Evolutionary conservation across 257 asterid species (phyloP).

Genomic region (Cinchona pubescens): DNA sequence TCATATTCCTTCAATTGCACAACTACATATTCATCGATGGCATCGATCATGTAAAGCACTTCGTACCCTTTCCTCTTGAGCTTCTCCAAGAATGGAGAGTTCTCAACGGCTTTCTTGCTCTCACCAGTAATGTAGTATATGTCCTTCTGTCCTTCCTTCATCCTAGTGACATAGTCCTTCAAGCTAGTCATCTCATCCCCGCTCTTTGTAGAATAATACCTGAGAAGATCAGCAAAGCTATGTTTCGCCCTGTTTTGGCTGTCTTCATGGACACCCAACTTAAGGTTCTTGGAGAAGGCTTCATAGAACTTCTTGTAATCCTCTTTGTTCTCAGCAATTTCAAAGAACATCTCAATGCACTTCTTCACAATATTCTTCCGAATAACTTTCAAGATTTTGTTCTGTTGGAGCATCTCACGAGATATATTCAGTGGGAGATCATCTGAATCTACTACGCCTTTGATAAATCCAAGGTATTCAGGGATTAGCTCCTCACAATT

Average conservation of each 20-base stretch:
- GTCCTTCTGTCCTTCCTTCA: slow-evolving; percentile 86
- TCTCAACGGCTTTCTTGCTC: slow-evolving; percentile 75
- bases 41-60: slow-evolving; percentile 75
- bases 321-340: slow-evolving; percentile 78
- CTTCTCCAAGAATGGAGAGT: slow-evolving; percentile 69
- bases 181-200: slow-evolving; percentile 80
- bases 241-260: slow-evolving; percentile 67
- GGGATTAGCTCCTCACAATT: slow-evolving; percentile 52
- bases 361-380: slow-evolving; percentile 78
- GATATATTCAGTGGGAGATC: slow-evolving; percentile 79
- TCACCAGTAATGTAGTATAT: slow-evolving; percentile 78
- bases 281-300: slow-evolving; percentile 74
- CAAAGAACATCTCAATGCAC: slow-evolving; percentile 78
- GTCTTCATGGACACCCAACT: slow-evolving; percentile 75
- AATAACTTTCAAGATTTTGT: slow-evolving; percentile 73
- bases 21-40: slow-evolving; percentile 73
- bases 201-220: slow-evolving; percentile 70
- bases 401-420: slow-evolving; percentile 74
- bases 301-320: slow-evolving; percentile 72
- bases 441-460: slow-evolving; percentile 79
- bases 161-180: slow-evolving; percentile 77
- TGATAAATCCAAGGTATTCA: slow-evolving; percentile 65
- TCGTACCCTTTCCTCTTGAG: slow-evolving; percentile 83
- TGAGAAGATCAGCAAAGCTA: slow-evolving; percentile 69
- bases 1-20: slow-evolving; percentile 76